Base-by-base conservation (phyloP, 805 yeast genomes). In the Nakazawaea ishiwadae region DNA sequence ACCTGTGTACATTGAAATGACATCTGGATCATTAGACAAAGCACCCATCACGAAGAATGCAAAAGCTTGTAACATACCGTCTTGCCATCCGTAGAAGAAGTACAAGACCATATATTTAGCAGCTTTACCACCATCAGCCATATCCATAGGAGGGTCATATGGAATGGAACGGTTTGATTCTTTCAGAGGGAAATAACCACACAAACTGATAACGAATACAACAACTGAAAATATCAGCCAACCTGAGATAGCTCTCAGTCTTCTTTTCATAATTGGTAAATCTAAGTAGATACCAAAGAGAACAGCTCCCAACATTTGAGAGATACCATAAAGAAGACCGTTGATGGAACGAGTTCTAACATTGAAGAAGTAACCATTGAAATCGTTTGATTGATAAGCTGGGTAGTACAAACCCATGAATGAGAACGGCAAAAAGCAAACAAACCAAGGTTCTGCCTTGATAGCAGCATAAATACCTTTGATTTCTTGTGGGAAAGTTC, bases 121-220 rank as follows among this genome's bases (percentile, higher is more conserved):
- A 12, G 42, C 42, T 19, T 14, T 39, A 17, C 28, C 18, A 5
- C 42, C 42, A 21, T 39, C 42, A 4, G 26, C 8, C 27, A 39
- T 32, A 18, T 39, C 42, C 42, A 39, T 39, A 12, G 42, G 42
- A 14, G 37, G 42, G 8, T 23, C 30, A 20, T 14, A 33, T 16
- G 37, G 26, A 6, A 32, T 15, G 8, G 14, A 12, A 14, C 50
- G 44, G 24, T 42, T 24, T 6, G 50, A 47, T 16, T 39, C 31
- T 28, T 32, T 35, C 48, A 45, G 42, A 15, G 50, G 47, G 37
- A 46, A 47, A 21, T 39, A 39, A 24, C 42, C 42, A 20, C 42
- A 39, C 18, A 39, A 24, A 27, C 37, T 39, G 26, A 39, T 18
- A 10, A 39, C 20, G 18, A 39, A 32, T 3, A 39, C 42, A 18